Base-by-base conservation (phyloP, 2,329 filamentous ascomycete genomes). In the Ambrosiella cleistominuta region DNA sequence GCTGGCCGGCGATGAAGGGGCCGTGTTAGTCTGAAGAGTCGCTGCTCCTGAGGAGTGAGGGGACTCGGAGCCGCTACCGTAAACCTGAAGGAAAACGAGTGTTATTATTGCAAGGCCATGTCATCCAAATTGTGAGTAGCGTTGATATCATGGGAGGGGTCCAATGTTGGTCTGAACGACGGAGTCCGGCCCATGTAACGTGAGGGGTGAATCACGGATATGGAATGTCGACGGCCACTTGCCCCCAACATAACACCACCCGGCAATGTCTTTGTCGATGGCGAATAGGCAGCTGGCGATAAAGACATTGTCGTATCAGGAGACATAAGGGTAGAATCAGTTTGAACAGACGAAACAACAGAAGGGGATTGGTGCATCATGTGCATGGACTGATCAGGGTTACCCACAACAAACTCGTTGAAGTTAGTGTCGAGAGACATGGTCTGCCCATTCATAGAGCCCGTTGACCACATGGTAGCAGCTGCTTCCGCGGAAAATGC, bases 381-480 rank as follows among this genome's bases (percentile, higher is more conserved):
- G 37, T 39, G 13, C 35, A 35, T 36, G 7, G 51, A 2, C 15
- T 53, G 51, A 54, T 52, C 44, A 54, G 58, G 58, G 58, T 57
- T 60, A 60, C 58, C 55, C 54, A 60, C 58, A 57, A 60, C 50
- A 53, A 60, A 60, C 50, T 60, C 58, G 44, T 56, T 51, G 27
- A 60, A 60, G 58, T 55, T 60, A 44, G 44, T 57, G 55, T 60
- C 58, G 53, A 60, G 42, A 57, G 50, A 50, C 58, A 60, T 39
- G 49, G 36, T 39, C 39, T 55, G 37, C 35, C 56, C 53, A 50
- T 54, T 55, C 70, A 87, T 83, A 65, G 88, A 74, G 44, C 81
- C 76, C 55, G 79, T 76, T 65, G 85, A 80, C 82, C 85, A 88
- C 73, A 86, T 81, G 55, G 79, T 77, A 63, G 75, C 74, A 54